Evolutionary conservation across 2,329 filamentous ascomycete genomes (phyloP), one percentile per base, ranked within the genome.

Genomic region (Ascochyta rabiei): DNA sequence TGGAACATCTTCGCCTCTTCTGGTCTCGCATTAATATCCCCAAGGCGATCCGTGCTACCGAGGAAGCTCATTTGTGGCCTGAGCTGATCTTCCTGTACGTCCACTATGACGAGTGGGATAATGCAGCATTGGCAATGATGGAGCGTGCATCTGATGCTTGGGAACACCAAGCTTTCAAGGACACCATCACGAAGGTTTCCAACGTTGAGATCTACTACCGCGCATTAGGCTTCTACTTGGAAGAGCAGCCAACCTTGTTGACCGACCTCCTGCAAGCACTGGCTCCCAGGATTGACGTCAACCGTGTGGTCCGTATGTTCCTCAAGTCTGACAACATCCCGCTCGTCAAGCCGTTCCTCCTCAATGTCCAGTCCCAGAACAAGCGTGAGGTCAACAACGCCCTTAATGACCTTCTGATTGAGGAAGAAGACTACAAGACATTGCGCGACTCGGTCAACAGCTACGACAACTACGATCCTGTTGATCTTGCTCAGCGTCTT

Each of bases 81-180:
- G 95, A 99, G 79, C 82, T 99, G 60, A 91, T 99, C 48, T 99
- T 99, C 86, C 85, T 96, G 66, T 98, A 98, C 82, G 91, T 91
- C 75, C 95, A 99, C 79, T 98, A 97, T 71, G 96, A 99, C 64
- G 96, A 99, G 75, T 97, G 89, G 77, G 96, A 99, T 78, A 98
- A 99, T 71, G 95, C 95, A 39, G 92, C 93, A 42, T 84, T 99
- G 49, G 91, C 95, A 16, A 96, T 99, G 81, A 99, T 99, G 86
- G 95, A 99, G 81, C 91, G 92, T 66, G 90, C 95, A 12, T 89
- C 96, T 63, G 96, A 98, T 81, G 93, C 95, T 1, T 99, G 95
- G 95, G 96, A 99, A 76, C 95, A 99, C 79, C 92, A 97, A 75
- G 95, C 96, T 43, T 99, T 99, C 87, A 99, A 99, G 84, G 96